A percentile compares a stretch with the other conserved stretches of the same genome.
phyloP scores from a whole-genome alignment of 179 eudicot genomes.

The Silene coronaria region DNA sequence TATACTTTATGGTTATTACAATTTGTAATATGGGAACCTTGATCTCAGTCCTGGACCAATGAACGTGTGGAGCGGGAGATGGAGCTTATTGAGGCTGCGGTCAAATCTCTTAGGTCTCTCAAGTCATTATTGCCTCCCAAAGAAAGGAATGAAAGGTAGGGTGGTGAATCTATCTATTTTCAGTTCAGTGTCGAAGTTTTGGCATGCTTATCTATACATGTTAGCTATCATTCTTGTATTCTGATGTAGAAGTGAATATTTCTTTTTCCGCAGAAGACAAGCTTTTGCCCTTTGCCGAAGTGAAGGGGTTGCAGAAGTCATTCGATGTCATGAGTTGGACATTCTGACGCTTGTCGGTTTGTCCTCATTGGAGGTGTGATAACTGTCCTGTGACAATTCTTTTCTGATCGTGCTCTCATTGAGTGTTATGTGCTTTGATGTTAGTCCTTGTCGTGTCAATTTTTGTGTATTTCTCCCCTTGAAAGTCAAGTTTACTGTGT shows the following conservation, averaged over 20 bases:
- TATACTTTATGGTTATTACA: background rate
- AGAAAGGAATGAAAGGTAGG: slow-evolving; percentile 75
- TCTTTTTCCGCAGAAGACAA: slow-evolving; percentile 42
- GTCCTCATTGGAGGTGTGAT: slow-evolving; percentile 54
- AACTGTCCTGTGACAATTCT: background rate
- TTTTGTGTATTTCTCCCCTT: background rate
- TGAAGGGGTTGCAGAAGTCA: slow-evolving; percentile 40
- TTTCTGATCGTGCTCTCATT: background rate
- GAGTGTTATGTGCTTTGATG: slow-evolving; percentile 2
- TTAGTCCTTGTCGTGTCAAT: background rate
- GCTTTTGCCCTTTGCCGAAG: slow-evolving; percentile 68
- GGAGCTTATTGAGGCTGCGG: slow-evolving; percentile 63
- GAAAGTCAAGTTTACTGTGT: too few relatives aligned
- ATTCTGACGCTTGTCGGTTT: slow-evolving; percentile 69
- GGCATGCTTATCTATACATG: background rate
- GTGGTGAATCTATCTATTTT: background rate
- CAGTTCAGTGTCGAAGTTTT: background rate
- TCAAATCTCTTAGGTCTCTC: slow-evolving; percentile 61
- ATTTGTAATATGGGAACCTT: slow-evolving; percentile 2
- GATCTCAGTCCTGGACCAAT: slow-evolving; percentile 55
- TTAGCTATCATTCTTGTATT: background rate
- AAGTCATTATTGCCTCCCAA: slow-evolving; percentile 60
- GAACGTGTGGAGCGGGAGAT: slow-evolving; percentile 59
- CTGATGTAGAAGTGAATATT: background rate
- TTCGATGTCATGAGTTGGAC: slow-evolving; percentile 52